These are phyloP conservation scores for Fusarium kyushuense DNA, from an alignment of 2,329 filamentous ascomycete genomes.

Conservation along the genomic window DNA sequence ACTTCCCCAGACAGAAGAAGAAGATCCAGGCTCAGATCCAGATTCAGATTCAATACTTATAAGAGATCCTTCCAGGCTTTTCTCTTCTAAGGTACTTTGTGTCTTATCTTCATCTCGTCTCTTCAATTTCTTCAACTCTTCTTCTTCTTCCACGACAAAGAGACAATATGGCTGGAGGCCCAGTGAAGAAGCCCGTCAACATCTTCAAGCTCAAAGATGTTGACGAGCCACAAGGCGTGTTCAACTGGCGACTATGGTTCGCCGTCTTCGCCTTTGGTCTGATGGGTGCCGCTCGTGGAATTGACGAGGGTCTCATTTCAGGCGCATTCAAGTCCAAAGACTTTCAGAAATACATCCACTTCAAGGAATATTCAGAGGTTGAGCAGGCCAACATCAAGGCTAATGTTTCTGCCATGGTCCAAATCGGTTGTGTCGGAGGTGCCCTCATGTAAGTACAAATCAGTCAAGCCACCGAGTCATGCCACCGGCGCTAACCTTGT, in stretches of 20 bases:
- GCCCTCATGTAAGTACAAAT: constrained; percentile 10
- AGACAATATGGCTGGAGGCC: constrained; percentile 19
- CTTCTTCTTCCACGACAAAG: not conserved
- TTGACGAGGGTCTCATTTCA: constrained; percentile 23
- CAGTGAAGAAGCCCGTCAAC: constrained; percentile 26
- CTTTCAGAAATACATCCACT: constrained; percentile 19
- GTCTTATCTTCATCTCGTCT: not conserved
- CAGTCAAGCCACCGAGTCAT: not conserved
- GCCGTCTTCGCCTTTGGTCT: constrained; percentile 25
- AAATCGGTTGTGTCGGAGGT: constrained; percentile 25
- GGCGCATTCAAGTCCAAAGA: constrained; percentile 27
- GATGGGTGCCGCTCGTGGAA: constrained; percentile 21
- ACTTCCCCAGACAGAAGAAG: constrained; percentile 15
- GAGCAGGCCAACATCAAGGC: constrained; percentile 27
- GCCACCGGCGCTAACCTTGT: not conserved
- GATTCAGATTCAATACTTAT: constrained; percentile 7
- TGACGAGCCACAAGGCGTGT: constrained; percentile 19
- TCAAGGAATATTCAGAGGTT: constrained; percentile 8
- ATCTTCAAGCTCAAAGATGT: constrained; percentile 26
- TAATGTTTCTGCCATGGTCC: constrained; percentile 28
- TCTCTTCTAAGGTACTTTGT: not conserved
- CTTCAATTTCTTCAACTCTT: not conserved
- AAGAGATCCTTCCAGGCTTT: not conserved
- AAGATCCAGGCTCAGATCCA: constrained; percentile 5
- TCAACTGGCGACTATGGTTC: constrained; percentile 30